phyloP scores from a whole-genome alignment of 2,329 filamentous ascomycete species.

The Ceratocystis ficicola region DNA sequence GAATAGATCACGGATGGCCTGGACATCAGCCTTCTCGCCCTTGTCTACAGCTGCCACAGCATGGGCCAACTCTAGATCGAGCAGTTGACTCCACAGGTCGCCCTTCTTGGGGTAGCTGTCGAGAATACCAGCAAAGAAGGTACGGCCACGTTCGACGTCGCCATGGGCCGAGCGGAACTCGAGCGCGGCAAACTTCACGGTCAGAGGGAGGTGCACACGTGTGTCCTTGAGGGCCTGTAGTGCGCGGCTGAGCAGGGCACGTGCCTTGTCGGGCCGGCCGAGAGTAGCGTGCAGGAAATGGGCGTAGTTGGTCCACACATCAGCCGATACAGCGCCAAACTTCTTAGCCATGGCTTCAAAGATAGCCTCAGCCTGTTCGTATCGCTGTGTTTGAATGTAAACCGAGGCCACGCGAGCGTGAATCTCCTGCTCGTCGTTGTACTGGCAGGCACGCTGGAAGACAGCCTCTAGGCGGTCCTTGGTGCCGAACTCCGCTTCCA shows the following conservation, averaged over 20 bases:
- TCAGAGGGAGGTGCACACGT: slow-evolving; percentile 53
- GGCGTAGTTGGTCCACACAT: slow-evolving; percentile 89
- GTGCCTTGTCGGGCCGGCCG: slow-evolving; percentile 57
- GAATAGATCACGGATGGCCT: slow-evolving; percentile 61
- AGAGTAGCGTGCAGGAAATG: slow-evolving; percentile 74
- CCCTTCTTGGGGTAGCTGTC: slow-evolving; percentile 76
- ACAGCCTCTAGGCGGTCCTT: slow-evolving; percentile 71
- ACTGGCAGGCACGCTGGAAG: slow-evolving; percentile 85
- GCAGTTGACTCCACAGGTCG: slow-evolving; percentile 83
- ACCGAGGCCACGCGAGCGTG: slow-evolving; percentile 84
- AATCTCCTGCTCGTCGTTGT: slow-evolving; percentile 83
- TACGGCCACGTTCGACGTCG: slow-evolving; percentile 80
- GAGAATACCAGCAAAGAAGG: slow-evolving; percentile 82
- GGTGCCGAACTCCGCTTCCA: slow-evolving; percentile 81
- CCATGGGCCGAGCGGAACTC: slow-evolving; percentile 79
- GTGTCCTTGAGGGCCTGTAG: slow-evolving; percentile 62
- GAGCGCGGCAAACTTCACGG: slow-evolving; percentile 77
- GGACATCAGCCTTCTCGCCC: slow-evolving; percentile 42
- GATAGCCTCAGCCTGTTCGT: slow-evolving; percentile 74
- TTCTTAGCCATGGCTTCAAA: slow-evolving; percentile 84
- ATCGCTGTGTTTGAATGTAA: slow-evolving; percentile 83
- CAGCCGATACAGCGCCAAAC: slow-evolving; percentile 65
- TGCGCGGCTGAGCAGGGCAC: slow-evolving; percentile 68
- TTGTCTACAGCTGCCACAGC: slow-evolving; percentile 43
- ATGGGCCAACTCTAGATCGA: slow-evolving; percentile 67